These are phyloP conservation scores for Gastrolobium villosum DNA, from an alignment of 306 rosid species.

Conservation along the genomic window DNA sequence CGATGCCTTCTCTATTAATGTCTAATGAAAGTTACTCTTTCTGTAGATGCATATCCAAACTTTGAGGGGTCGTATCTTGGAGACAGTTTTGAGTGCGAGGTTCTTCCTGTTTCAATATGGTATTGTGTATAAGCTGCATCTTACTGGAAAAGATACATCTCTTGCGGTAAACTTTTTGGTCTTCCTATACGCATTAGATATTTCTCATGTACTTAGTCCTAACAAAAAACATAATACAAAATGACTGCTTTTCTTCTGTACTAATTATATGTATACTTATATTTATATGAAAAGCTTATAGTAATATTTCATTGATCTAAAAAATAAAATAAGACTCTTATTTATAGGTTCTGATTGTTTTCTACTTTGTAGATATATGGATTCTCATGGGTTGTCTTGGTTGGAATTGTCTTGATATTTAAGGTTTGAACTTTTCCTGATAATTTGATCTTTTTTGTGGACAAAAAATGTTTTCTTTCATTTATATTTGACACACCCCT, in stretches of 20 bases:
- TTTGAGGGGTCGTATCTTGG: constrained; percentile 88
- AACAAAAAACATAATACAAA: not conserved
- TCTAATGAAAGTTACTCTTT: constrained; percentile 42
- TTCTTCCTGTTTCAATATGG: constrained; percentile 88
- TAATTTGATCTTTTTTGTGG: constrained; percentile 12
- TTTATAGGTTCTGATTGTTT: constrained; percentile 42
- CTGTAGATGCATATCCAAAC: constrained; percentile 87
- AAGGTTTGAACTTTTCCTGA: constrained; percentile 71
- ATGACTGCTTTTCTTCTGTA: not conserved
- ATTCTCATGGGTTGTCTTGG: constrained; percentile 88
- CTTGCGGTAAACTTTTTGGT: constrained; percentile 70
- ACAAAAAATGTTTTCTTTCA: not conserved
- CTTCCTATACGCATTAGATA: constrained; percentile 33
- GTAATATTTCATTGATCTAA: constrained; percentile 16
- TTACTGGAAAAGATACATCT: constrained; percentile 78
- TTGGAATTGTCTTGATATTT: constrained; percentile 77
- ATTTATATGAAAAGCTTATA: constrained; percentile 10
- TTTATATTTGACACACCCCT: not conserved
- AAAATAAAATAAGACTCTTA: not conserved
- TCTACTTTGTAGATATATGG: constrained; percentile 75
- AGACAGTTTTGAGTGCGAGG: constrained; percentile 88
- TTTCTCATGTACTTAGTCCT: constrained; percentile 28
- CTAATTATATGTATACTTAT: not conserved
- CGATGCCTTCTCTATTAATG: constrained; percentile 22
- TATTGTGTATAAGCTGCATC: constrained; percentile 87